These are phyloP conservation scores for Paxillus ammoniavirescens DNA, from an alignment of 768 basidiomycete species.

Conservation along the genomic window DNA sequence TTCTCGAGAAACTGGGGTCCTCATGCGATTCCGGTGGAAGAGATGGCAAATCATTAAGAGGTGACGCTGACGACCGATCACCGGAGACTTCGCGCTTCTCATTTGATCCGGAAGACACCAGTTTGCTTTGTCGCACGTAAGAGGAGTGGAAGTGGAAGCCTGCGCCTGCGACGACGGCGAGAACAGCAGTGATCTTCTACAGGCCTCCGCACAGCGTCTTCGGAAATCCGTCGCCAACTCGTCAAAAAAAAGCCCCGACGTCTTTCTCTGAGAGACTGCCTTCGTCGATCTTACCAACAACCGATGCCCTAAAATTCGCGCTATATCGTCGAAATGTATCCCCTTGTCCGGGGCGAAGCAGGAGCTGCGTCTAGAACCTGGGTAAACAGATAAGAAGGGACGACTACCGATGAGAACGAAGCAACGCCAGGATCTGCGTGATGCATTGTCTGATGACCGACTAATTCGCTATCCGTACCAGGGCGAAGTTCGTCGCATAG, in stretches of 20 bases:
- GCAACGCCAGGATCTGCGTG: constrained; percentile 47
- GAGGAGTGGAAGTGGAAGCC: background rate
- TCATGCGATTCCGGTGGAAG: constrained; percentile 17
- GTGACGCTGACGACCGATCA: constrained; percentile 1
- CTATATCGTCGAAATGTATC: constrained; percentile 43
- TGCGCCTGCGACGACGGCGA: constrained; percentile 9
- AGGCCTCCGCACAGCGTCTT: constrained; percentile 22
- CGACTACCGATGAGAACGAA: constrained; percentile 41
- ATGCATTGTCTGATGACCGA: constrained; percentile 33
- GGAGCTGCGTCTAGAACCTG: constrained; percentile 51
- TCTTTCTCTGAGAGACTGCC: constrained; percentile 23
- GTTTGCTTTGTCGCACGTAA: background rate
- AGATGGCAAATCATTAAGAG: background rate
- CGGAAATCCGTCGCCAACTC: constrained; percentile 25
- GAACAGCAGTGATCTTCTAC: constrained; percentile 14
- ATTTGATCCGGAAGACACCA: background rate
- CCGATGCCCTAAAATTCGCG: constrained; percentile 44
- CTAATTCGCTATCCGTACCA: constrained; percentile 24
- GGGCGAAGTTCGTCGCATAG: constrained; percentile 13
- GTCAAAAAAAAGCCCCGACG: constrained; percentile 30
- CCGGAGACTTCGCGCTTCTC: constrained; percentile 18
- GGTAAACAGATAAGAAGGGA: constrained; percentile 44
- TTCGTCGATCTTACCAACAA: constrained; percentile 36
- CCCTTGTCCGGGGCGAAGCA: constrained; percentile 48
- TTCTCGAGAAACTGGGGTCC: constrained; percentile 8